Evolutionary conservation across 192 early-diverging fungal genomes (phyloP).

Genomic region (Gamsiella multidivaricata): DNA sequence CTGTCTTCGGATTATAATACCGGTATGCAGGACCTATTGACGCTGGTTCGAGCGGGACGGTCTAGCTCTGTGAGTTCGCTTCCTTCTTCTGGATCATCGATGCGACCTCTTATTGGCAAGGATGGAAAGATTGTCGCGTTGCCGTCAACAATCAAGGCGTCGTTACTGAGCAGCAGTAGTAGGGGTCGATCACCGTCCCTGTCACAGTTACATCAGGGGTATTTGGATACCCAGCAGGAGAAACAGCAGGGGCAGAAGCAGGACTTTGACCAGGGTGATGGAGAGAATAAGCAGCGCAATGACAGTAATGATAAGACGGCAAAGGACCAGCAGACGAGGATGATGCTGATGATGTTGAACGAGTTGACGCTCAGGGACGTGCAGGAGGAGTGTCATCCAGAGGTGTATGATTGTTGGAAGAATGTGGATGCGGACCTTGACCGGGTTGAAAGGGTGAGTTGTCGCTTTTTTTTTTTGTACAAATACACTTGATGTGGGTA

Average conservation of each 20-base stretch:
- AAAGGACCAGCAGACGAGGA: slow-evolving; percentile 32
- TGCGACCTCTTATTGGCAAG: slow-evolving; percentile 35
- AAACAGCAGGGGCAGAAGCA: not conserved
- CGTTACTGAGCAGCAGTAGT: slow-evolving; percentile 9
- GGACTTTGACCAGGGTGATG: no score
- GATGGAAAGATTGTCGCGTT: slow-evolving; percentile 41
- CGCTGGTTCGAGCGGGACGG: slow-evolving; percentile 37
- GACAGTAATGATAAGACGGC: slow-evolving; percentile 6
- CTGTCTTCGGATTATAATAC: slow-evolving; percentile 48
- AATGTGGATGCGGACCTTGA: slow-evolving; percentile 50
- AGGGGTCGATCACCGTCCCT: slow-evolving; percentile 14
- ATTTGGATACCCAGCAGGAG: slow-evolving; percentile 9
- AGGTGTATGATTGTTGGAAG: slow-evolving; percentile 53
- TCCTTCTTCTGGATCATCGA: not conserved
- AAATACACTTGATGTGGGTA: not conserved
- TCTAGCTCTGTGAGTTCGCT: slow-evolving; percentile 44
- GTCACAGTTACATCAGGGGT: slow-evolving; percentile 11
- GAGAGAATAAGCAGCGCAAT: no score
- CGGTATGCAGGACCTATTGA: slow-evolving; percentile 49
- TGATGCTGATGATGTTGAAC: slow-evolving; percentile 50
- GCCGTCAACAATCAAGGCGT: slow-evolving; percentile 47
- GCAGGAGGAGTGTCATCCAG: slow-evolving; percentile 48
- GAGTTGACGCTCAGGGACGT: slow-evolving; percentile 52
- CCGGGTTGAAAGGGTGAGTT: slow-evolving; percentile 43
- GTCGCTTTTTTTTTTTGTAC: not conserved